phyloP scores from a whole-genome alignment of 768 basidiomycete genomes.

The Collybiopsis luxurians region DNA sequence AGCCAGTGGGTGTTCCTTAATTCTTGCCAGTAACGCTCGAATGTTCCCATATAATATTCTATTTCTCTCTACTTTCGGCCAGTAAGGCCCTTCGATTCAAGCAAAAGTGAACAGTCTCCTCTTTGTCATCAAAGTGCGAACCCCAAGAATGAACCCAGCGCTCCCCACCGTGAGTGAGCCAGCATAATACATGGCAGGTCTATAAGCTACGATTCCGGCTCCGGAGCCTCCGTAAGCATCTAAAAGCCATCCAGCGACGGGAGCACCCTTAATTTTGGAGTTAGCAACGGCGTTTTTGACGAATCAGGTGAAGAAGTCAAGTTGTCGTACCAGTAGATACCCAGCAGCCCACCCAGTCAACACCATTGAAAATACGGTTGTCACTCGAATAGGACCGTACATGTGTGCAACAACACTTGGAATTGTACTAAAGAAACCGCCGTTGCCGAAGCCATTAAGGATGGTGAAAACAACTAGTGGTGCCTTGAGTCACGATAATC shows the following conservation, averaged over 20 bases:
- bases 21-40: too few relatives aligned
- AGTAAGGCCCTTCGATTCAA: too few relatives aligned
- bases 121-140: neutral
- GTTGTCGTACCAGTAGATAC: constrained; percentile 10
- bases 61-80: too few relatives aligned
- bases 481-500: neutral
- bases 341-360: constrained; percentile 28
- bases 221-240: constrained; percentile 2
- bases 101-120: constrained; percentile 1
- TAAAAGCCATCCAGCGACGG: constrained; percentile 1
- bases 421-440: constrained; percentile 31
- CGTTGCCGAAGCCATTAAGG: constrained; percentile 26
- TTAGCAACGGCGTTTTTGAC: neutral
- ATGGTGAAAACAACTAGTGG: constrained; percentile 19
- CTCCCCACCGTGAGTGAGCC: constrained; percentile 3
- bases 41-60: too few relatives aligned
- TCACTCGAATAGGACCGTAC: constrained; percentile 24
- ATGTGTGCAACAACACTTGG: constrained; percentile 26
- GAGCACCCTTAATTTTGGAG: neutral
- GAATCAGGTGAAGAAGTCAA: too few relatives aligned
- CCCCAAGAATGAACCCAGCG: neutral
- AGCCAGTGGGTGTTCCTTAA: too few relatives aligned
- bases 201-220: neutral
- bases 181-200: constrained; percentile 4
- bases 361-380: constrained; percentile 31